Base-by-base conservation (phyloP, 805 yeast species). In the Cyberlindnera subsufficiens region DNA sequence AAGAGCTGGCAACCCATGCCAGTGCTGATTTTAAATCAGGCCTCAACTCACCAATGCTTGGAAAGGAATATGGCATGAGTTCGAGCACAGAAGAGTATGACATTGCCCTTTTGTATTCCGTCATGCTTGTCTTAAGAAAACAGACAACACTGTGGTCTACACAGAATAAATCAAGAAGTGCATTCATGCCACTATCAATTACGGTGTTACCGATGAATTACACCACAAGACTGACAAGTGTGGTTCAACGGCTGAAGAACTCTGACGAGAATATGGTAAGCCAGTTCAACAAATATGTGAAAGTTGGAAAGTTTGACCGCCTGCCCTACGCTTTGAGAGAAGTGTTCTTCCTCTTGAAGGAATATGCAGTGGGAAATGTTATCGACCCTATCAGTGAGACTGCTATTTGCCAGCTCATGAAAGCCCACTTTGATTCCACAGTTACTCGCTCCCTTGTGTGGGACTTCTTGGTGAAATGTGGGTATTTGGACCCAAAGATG, bases 341-440 rank as follows among this genome's bases (percentile, higher is more conserved):
- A 1, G 60, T 75, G 4, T 54, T 80, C 13, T 64, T 63, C 17
- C 48, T 82, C 37, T 55, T 83, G 42, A 74, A 71, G 45, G 75
- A 76, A 34, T 82, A 76, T 55, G 69, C 77, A 3, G 74, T 77
- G 6, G 82, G 80, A 0, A 78, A 80, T 37, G 53, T 74, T 29
- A 55, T 64, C 15, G 72, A 76, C 53, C 69, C 72, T 17, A 67
- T 64, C 3, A 59, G 73, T 6, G 78, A 74, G 40, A 71, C 86
- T 0, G 58, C 75, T 18, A 62, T 80, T 15, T 57, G 75, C 15
- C 67, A 66, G 35, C 39, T 67, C 15, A 61, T 68, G 48, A 59
- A 67, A 34, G 41, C 42, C 1, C 37, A 55, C 5, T 63, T 59
- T 37, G 54, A 59, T 16, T 49, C 65, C 34, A 82, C 77, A 42